These are phyloP conservation scores for Aspergillus indologenus DNA, from an alignment of 495 filamentous ascomycete species.

Conservation along the genomic window DNA sequence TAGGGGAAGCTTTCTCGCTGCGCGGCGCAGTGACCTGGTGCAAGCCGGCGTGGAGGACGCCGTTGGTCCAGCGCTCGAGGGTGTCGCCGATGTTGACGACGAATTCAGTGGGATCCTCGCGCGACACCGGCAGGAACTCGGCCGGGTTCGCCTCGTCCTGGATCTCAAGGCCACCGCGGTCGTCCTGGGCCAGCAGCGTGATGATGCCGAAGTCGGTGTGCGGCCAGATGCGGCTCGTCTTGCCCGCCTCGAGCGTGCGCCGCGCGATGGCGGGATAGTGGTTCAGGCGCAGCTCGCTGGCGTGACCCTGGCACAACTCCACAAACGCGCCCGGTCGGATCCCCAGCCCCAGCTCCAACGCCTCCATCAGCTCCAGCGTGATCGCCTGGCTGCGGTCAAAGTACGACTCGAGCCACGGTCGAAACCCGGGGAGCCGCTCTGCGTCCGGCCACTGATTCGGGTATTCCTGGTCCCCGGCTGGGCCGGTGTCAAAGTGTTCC, in stretches of 20 bases:
- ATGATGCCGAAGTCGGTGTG: slow-evolving; percentile 40
- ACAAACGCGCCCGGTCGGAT: neutral
- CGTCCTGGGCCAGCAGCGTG: slow-evolving; percentile 40
- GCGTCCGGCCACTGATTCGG: slow-evolving; percentile 28
- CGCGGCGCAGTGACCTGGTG: slow-evolving; percentile 32
- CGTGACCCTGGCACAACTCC: neutral
- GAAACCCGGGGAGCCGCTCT: slow-evolving; percentile 26
- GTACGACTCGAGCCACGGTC: slow-evolving; percentile 21
- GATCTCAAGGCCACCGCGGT: slow-evolving; percentile 34
- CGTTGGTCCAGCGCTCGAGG: slow-evolving; percentile 25
- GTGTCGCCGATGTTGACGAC: slow-evolving; percentile 39
- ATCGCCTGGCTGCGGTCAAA: neutral
- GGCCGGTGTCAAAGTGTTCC: slow-evolving; percentile 33
- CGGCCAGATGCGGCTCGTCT: slow-evolving; percentile 20
- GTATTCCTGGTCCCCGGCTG: slow-evolving; percentile 19
- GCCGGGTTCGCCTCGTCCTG: slow-evolving; percentile 19
- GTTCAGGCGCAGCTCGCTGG: slow-evolving; percentile 10
- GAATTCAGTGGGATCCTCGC: slow-evolving; percentile 23
- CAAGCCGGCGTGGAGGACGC: slow-evolving; percentile 42
- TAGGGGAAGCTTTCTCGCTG: neutral
- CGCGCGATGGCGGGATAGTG: slow-evolving; percentile 9
- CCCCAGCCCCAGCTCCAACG: neutral
- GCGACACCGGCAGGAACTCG: neutral
- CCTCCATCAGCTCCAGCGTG: neutral
- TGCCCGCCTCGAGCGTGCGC: slow-evolving; percentile 9